Evolutionary conservation across 1,139 yeast genomes (phyloP).

Genomic region (Starmera stellimalicola): DNA sequence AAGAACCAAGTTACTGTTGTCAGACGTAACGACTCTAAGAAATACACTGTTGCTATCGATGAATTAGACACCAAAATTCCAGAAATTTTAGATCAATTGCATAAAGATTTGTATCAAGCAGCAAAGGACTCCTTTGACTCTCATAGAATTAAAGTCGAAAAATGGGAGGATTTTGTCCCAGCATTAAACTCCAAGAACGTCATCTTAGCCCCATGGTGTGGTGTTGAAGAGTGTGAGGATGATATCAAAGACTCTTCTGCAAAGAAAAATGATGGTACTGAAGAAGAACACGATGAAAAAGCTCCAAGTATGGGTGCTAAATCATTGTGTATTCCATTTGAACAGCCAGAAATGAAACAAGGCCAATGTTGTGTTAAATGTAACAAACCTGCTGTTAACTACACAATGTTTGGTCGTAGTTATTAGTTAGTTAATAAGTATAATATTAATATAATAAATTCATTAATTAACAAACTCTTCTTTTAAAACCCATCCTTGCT

Average conservation of each 20-base stretch:
- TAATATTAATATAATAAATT: neutral
- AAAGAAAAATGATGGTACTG: conserved; percentile 67
- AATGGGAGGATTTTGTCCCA: conserved; percentile 91
- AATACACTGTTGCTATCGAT: conserved; percentile 54
- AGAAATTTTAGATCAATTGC: conserved; percentile 72
- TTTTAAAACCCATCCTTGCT: conserved; percentile 58
- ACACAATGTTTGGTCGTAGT: conserved; percentile 95
- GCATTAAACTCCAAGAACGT: conserved; percentile 87
- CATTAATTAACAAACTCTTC: conserved; percentile 31
- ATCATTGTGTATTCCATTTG: conserved; percentile 91
- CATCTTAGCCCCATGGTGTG: conserved; percentile 96
- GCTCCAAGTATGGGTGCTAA: conserved; percentile 99
- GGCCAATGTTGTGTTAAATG: conserved; percentile 87
- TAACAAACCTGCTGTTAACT: conserved; percentile 61
- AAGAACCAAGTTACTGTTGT: conserved; percentile 76
- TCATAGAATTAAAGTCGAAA: conserved; percentile 72
- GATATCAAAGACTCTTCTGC: conserved; percentile 92
- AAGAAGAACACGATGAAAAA: conserved; percentile 84
- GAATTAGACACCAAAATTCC: conserved; percentile 65
- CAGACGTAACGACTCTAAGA: conserved; percentile 84
- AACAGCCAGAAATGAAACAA: conserved; percentile 72
- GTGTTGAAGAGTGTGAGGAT: conserved; percentile 88
- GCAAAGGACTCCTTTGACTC: conserved; percentile 80
- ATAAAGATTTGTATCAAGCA: conserved; percentile 56
- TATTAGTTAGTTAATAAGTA: conserved; percentile 35